Base-by-base conservation (phyloP, 352 stramenopile species). In the Pythium vanterpoolii region DNA sequence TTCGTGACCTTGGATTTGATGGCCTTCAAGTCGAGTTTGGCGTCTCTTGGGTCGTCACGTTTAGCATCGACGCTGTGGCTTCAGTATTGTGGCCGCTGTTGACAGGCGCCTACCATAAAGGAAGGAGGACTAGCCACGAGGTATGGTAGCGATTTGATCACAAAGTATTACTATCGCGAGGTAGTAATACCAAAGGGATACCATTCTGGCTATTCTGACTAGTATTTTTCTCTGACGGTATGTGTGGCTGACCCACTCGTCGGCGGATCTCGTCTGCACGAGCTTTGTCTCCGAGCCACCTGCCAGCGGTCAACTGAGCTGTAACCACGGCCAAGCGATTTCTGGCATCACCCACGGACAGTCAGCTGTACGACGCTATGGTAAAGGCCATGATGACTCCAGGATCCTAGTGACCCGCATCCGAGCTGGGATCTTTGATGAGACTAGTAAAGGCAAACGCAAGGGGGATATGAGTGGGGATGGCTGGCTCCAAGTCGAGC, bases 11-110 rank as follows among this genome's bases (percentile, higher is more conserved):
- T 27, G 51, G 51, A 1, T 45, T 49, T 31, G 38, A 58, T 14
- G 51, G 51, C 10, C 28, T 58, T 18, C 51, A 58, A 36, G 39
- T 48, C 51, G 51, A 58, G 39, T 58, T 58, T 42, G 24, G 38
- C 7, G 14, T 40, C 36, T 39, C 36, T 8, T 58, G 51, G 51
- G 19, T 30, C 28, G 23, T 58, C 3, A 36, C 51, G 0, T 58
- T 58, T 21, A 13, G 39, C 26, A 39, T 39, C 2, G 36, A 39
- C 13, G 27, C 23, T 9, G 51, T 58, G 5, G 27, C 40, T 5
- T 2, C 14, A 1, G 38, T 26, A 13, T 16, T 58, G 16, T 58
- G 51, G 51, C 6, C 34, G 1, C 38, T 39, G 13, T n/a, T 58
- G 36, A 31, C 39, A 14, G 2, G 19, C 19, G 14, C 28, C 4